Evolutionary conservation across 805 yeast genomes (phyloP), one percentile per base, ranked within the genome.

Genomic region (Spathaspora passalidarum): DNA sequence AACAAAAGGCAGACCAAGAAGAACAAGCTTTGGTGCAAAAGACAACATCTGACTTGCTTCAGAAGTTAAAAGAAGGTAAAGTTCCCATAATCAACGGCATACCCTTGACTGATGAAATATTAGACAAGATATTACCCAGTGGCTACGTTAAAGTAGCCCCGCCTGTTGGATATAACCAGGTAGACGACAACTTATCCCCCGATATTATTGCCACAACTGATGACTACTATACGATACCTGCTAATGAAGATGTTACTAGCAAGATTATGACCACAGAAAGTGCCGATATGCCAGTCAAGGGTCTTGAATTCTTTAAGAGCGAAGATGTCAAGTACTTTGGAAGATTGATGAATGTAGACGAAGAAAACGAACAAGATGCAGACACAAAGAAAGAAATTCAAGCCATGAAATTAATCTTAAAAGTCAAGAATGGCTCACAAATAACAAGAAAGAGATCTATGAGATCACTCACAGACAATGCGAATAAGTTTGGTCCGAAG

Each of bases 391-490:
- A 76, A 41, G 90, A 85, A 52, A 63, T 80, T 7, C 74, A 75
- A 42, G 79, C 87, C 18, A 71, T 86, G 79, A 75, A 75, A 38
- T 65, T 88, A 20, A 65, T 92, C 16, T 63, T 90, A 19, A 79
- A 78, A 51, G 74, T 90, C 36, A 90, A 89, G 57, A 90, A 91
- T 61, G 97, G 97, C 2, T 66, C 82, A 16, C 86, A 87, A 5
- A 62, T 72, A 0, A 72, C 74, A 6, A 75, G 99, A 42, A 91
- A 88, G 57, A 64, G 68, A 13, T 84, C 96, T 0, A 61, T 88
- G 63, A 72, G 91, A 46, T 73, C 78, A 35, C 61, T 91, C 19
- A 78, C 86, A 1, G 88, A 82, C 40, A 75, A 76, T 49, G 84
- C 94, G 0, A 65, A 72, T 6, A 68, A 65, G 11, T 79, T 82